A percentile compares a stretch with the other conserved stretches of the same genome.
Evolutionary conservation across 2,329 filamentous ascomycete genomes (phyloP).

Genomic region (Cladobotryum protrusum): DNA sequence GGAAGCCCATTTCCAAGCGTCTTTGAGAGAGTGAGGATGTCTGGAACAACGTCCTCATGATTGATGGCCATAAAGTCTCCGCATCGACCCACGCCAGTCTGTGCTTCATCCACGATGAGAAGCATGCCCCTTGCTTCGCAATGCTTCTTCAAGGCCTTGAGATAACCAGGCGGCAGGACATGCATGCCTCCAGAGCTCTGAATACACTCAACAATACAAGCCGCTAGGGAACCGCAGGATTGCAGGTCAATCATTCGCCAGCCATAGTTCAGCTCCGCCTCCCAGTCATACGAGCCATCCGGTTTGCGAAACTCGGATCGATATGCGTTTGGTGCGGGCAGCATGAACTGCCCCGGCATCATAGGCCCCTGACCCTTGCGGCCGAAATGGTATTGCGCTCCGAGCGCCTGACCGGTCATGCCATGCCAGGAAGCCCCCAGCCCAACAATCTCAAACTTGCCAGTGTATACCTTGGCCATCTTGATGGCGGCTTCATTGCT

Average conservation of each 20-base stretch:
- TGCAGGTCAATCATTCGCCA: constrained; percentile 55
- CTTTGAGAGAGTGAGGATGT: constrained; percentile 57
- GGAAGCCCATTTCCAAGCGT: constrained; percentile 56
- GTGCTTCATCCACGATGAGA: constrained; percentile 55
- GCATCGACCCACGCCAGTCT: constrained; percentile 52
- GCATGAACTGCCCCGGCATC: constrained; percentile 51
- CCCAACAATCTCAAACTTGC: constrained; percentile 59
- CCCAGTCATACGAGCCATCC: constrained; percentile 57
- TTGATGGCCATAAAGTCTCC: constrained; percentile 55
- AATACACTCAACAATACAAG: constrained; percentile 58
- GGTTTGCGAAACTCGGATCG: constrained; percentile 52
- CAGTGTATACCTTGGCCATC: constrained; percentile 57
- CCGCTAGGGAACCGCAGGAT: constrained; percentile 55
- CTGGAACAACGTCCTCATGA: constrained; percentile 46
- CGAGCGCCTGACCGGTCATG: constrained; percentile 48
- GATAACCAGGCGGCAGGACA: constrained; percentile 52
- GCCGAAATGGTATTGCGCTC: constrained; percentile 51
- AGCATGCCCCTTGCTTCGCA: constrained; percentile 53
- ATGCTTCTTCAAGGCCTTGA: constrained; percentile 47
- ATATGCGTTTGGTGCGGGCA: constrained; percentile 56
- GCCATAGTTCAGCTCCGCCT: constrained; percentile 53
- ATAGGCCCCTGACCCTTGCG: constrained; percentile 40
- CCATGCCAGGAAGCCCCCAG: constrained; percentile 56
- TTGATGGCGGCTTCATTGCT: constrained; percentile 58
- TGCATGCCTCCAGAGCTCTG: constrained; percentile 54